Conservation (phyloP, 768 basidiomycete genomes). For the Kwoniella bestiolae region DNA sequence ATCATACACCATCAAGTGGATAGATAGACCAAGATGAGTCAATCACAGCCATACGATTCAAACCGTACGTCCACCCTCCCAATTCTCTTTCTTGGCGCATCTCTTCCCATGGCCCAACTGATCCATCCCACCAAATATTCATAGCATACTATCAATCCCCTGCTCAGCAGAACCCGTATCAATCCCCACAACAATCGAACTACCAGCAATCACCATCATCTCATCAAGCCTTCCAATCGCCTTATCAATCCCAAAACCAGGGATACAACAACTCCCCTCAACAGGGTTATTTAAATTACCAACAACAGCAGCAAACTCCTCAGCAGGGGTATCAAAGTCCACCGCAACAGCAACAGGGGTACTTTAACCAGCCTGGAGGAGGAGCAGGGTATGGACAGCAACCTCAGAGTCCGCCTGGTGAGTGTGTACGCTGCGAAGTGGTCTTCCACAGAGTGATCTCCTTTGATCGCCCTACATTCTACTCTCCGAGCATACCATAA, state of each 20-base stretch:
- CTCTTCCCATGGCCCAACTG: background rate
- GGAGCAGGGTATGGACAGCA: slow-evolving; percentile 11
- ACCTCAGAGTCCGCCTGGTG: slow-evolving; percentile 48
- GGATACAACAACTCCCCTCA: background rate
- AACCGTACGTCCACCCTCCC: slow-evolving; percentile 11
- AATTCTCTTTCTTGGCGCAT: background rate
- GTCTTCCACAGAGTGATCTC: too few relatives aligned
- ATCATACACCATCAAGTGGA: background rate
- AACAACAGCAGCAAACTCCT: slow-evolving; percentile 3
- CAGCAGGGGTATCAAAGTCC: slow-evolving; percentile 1
- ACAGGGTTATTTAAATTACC: slow-evolving; percentile 1
- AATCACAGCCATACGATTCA: slow-evolving; percentile 31
- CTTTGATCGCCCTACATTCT: too few relatives aligned
- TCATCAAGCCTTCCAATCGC: background rate
- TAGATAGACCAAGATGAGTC: slow-evolving; percentile 12
- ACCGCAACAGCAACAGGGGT: slow-evolving; percentile 13
- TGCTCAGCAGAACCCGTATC: background rate
- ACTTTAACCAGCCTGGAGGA: slow-evolving; percentile 19
- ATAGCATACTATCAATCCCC: slow-evolving; percentile 17
- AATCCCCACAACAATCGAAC: slow-evolving; percentile 2
- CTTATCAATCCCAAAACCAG: background rate
- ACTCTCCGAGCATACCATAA: too few relatives aligned
- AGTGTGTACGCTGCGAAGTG: too few relatives aligned
- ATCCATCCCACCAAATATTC: background rate
- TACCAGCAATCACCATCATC: background rate